Evolutionary conservation across 1,139 yeast genomes (phyloP).

Genomic region (Pneumocystis wakefieldiae): DNA sequence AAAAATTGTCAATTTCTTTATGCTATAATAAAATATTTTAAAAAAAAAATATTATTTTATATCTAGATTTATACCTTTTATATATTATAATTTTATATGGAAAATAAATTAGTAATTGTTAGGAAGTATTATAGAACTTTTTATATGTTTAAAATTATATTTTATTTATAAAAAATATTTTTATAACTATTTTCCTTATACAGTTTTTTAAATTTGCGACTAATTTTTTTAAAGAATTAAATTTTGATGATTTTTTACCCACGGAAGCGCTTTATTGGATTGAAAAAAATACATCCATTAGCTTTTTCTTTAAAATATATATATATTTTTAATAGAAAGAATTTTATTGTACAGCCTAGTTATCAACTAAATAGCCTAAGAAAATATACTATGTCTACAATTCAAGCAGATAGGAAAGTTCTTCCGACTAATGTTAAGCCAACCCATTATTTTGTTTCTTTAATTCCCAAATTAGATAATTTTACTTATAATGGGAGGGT

Average conservation of each 20-base stretch:
- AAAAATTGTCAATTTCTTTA: no score
- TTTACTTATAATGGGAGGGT: constrained; percentile 59
- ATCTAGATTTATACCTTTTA: no score
- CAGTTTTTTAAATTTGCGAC: neutral
- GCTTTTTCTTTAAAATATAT: neutral
- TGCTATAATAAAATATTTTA: no score
- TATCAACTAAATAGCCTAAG: neutral
- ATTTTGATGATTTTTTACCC: neutral
- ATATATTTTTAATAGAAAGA: neutral
- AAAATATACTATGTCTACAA: neutral
- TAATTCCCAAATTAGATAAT: constrained; percentile 59
- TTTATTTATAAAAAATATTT: neutral
- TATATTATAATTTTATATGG: neutral
- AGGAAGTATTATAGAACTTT: neutral
- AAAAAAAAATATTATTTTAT: no score
- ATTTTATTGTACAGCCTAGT: neutral
- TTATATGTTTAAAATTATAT: neutral
- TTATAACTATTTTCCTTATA: neutral
- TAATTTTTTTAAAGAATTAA: neutral
- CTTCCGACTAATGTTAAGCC: constrained; percentile 65
- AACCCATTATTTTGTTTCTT: constrained; percentile 46
- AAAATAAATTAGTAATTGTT: neutral
- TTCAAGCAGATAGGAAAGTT: constrained; percentile 33
- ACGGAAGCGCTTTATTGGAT: neutral
- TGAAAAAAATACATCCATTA: neutral